Percentiles rank a stretch among this genome's conserved stretches.
phyloP scores from a whole-genome alignment of 257 asterid genomes.

The Capsicum chinense region DNA sequence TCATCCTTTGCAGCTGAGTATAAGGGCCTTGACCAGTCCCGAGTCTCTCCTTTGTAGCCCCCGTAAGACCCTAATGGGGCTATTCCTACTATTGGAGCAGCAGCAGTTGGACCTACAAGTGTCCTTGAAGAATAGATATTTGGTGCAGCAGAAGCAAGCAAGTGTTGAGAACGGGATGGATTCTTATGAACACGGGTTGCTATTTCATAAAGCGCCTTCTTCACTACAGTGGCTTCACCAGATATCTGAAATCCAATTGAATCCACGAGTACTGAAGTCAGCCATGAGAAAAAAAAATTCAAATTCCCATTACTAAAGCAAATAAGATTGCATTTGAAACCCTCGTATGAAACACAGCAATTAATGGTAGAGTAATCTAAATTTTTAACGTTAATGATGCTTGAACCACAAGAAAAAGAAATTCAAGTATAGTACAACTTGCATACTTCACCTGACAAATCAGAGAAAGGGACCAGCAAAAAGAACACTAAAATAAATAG shows the following conservation, averaged over 20 bases:
- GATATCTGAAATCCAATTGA: constrained; percentile 60
- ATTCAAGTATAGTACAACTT: not conserved
- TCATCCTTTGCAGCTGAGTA: constrained; percentile 79
- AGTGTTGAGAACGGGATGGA: constrained; percentile 91
- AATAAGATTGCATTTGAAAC: not conserved
- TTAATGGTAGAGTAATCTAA: not conserved
- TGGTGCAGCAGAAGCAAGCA: constrained; percentile 72
- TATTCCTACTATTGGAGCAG: constrained; percentile 78
- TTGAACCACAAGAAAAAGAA: not conserved
- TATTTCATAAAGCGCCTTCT: constrained; percentile 78
- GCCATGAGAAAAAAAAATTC: not conserved
- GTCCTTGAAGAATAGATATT: constrained; percentile 66
- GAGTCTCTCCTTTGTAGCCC: constrained; percentile 78
- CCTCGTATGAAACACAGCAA: not conserved
- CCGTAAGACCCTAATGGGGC: constrained; percentile 81
- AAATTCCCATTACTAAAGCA: not conserved
- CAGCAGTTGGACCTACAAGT: constrained; percentile 62
- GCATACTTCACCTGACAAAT: not conserved
- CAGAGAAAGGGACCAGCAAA: constrained; percentile 10
- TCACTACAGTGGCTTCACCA: constrained; percentile 76
- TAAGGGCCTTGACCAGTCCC: constrained; percentile 74
- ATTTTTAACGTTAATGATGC: not conserved
- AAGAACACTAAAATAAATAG: not conserved
- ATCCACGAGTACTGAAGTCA: constrained; percentile 8
- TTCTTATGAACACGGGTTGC: constrained; percentile 86